These are phyloP conservation scores for Hypoxylon rickii DNA, from an alignment of 495 filamentous ascomycete species.

Conservation along the genomic window DNA sequence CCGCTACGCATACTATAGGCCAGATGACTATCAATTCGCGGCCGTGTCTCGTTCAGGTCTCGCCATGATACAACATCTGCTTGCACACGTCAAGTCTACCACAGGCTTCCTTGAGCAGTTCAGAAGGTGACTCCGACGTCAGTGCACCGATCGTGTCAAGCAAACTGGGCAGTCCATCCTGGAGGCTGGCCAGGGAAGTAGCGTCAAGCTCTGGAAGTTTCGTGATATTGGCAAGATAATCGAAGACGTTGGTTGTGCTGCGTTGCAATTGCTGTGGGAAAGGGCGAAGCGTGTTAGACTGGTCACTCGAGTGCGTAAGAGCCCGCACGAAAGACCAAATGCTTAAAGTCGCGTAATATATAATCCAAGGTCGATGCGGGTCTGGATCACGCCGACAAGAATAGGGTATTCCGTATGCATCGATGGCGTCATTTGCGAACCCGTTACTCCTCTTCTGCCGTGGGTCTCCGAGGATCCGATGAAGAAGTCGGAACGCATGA, in stretches of 20 bases:
- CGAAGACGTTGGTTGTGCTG: conserved; percentile 31
- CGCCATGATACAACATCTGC: conserved; percentile 44
- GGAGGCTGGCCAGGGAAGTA: conserved; percentile 35
- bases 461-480: conserved; percentile 70
- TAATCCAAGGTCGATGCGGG: conserved; percentile 92
- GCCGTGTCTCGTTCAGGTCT: conserved; percentile 17
- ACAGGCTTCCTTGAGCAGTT: conserved; percentile 50
- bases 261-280: conserved; percentile 33
- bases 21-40: no score
- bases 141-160: conserved; percentile 48
- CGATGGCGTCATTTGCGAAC: conserved; percentile 37
- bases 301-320: conserved; percentile 58
- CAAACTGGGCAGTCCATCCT: conserved; percentile 49
- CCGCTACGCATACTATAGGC: no score
- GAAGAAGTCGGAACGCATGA: conserved; percentile 86
- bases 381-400: conserved; percentile 84
- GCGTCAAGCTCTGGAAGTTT: conserved; percentile 44
- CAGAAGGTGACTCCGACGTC: conserved; percentile 49
- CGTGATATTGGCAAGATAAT: conserved; percentile 50
- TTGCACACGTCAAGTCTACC: conserved; percentile 47
- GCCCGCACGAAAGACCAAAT: conserved; percentile 95
- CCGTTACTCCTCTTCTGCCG: conserved; percentile 40
- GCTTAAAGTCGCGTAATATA: conserved; percentile 89
- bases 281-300: conserved; percentile 29
- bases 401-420: conserved; percentile 55